Evolutionary conservation across 2,329 filamentous ascomycete genomes (phyloP).

Genomic region (Neonectria ditissima): DNA sequence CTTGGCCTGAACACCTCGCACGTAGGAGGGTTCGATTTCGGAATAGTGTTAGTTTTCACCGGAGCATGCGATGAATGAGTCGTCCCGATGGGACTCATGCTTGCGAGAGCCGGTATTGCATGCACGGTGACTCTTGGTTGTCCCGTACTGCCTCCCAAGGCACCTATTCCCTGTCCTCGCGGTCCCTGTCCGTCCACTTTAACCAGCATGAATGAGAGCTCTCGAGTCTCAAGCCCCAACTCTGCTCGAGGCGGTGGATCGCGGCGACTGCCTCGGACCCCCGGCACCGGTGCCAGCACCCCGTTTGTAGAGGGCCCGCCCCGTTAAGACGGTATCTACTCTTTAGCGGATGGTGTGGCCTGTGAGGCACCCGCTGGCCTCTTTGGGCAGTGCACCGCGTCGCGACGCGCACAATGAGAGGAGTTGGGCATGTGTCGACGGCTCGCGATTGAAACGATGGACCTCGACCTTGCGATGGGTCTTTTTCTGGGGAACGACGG

Average conservation of each 20-base stretch:
- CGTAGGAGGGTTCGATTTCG: background rate
- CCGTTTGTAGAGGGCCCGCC: conserved; percentile 8
- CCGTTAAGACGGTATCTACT: conserved; percentile 22
- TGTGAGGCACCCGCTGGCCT: conserved; percentile 23
- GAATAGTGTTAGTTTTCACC: background rate
- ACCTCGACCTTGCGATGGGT: background rate
- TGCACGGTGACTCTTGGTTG: background rate
- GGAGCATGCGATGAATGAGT: background rate
- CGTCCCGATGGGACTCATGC: background rate
- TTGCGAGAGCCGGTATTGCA: background rate
- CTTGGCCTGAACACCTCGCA: background rate
- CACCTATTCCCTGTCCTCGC: conserved; percentile 15
- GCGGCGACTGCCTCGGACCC: conserved; percentile 19
- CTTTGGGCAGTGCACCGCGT: conserved; percentile 18
- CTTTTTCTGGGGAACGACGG: background rate
- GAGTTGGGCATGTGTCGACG: conserved; percentile 2
- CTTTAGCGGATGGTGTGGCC: conserved; percentile 1
- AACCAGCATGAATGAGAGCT: background rate
- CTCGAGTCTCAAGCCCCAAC: conserved; percentile 22
- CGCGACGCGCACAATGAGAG: conserved; percentile 25
- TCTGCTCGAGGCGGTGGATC: conserved; percentile 25
- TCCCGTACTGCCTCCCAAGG: conserved; percentile 6
- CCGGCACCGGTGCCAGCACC: conserved; percentile 16
- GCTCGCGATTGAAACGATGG: background rate
- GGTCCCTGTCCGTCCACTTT: conserved; percentile 6